These are phyloP conservation scores for Penicillium parvum DNA, from an alignment of 495 filamentous ascomycete species.

Conservation along the genomic window DNA sequence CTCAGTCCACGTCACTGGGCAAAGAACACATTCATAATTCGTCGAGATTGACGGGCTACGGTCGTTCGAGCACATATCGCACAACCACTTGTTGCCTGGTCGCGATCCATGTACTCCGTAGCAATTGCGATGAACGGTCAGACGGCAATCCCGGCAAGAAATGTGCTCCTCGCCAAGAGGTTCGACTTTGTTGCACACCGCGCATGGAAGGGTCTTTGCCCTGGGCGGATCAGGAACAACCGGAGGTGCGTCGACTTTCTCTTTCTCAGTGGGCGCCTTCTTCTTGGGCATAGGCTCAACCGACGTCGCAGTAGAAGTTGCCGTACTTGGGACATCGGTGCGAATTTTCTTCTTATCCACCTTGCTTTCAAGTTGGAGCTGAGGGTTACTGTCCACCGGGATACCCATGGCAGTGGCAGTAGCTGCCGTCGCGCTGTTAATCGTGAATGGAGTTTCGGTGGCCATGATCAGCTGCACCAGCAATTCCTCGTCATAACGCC, in stretches of 20 bases:
- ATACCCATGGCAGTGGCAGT: constrained; percentile 44
- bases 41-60: constrained; percentile 81
- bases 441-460: constrained; percentile 45
- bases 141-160: constrained; percentile 75
- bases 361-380: constrained; percentile 41
- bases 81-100: constrained; percentile 80
- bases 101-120: constrained; percentile 75
- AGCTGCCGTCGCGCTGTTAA: constrained; percentile 42
- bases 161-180: constrained; percentile 67
- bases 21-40: constrained; percentile 87
- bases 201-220: constrained; percentile 74
- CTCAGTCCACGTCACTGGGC: constrained; percentile 67
- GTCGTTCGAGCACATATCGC: constrained; percentile 94
- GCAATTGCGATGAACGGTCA: constrained; percentile 91
- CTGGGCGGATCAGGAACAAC: constrained; percentile 69
- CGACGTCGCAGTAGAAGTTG: constrained; percentile 42
- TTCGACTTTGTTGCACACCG: constrained; percentile 73
- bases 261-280: constrained; percentile 51
- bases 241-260: constrained; percentile 52
- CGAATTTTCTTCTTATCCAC: constrained; percentile 58
- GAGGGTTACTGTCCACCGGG: constrained; percentile 36
- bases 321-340: constrained; percentile 45
- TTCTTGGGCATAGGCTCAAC: constrained; percentile 56
- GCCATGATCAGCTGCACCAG: constrained; percentile 69
- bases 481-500: constrained; percentile 86